phyloP scores from a whole-genome alignment of 1,139 yeast genomes.

The Arxiozyma telluris region DNA sequence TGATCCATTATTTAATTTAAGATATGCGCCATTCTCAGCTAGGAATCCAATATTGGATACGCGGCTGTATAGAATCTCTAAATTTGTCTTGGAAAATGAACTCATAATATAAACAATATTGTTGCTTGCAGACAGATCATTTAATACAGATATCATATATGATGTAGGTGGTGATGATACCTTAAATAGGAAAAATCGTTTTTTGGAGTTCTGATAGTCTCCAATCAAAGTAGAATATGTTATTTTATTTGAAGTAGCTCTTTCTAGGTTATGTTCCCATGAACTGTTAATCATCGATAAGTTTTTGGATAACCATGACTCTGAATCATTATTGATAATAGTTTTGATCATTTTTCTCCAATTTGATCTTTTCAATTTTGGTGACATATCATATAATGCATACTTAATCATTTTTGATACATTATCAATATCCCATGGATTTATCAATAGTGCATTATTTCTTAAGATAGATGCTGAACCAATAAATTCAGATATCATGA shows the following conservation, averaged over 20 bases:
- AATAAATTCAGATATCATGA: conserved; percentile 83
- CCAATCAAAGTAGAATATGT: conserved; percentile 35
- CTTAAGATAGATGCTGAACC: conserved; percentile 81
- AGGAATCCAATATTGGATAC: conserved; percentile 67
- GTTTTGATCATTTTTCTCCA: conserved; percentile 56
- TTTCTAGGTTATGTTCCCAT: conserved; percentile 51
- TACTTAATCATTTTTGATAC: conserved; percentile 53
- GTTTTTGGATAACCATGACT: conserved; percentile 61
- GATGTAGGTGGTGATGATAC: conserved; percentile 43
- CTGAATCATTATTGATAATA: conserved; percentile 63
- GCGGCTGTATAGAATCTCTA: conserved; percentile 61
- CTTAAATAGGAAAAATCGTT: conserved; percentile 47
- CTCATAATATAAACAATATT: conserved; percentile 69
- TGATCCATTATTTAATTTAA: conserved; percentile 37
- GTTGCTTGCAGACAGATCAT: conserved; percentile 37
- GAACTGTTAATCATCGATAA: conserved; percentile 44
- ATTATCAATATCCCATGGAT: conserved; percentile 79
- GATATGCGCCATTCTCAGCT: conserved; percentile 80
- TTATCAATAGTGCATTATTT: conserved; percentile 65
- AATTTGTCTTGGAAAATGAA: conserved; percentile 49
- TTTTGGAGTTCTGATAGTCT: conserved; percentile 31
- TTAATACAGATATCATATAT: conserved; percentile 41
- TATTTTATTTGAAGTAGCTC: conserved; percentile 32
- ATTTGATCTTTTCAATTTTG: conserved; percentile 45
- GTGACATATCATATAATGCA: conserved; percentile 52